Evolutionary conservation across 805 yeast species (phyloP), one percentile per base, ranked within the genome.

Genomic region (Candida sakaeoensis): DNA sequence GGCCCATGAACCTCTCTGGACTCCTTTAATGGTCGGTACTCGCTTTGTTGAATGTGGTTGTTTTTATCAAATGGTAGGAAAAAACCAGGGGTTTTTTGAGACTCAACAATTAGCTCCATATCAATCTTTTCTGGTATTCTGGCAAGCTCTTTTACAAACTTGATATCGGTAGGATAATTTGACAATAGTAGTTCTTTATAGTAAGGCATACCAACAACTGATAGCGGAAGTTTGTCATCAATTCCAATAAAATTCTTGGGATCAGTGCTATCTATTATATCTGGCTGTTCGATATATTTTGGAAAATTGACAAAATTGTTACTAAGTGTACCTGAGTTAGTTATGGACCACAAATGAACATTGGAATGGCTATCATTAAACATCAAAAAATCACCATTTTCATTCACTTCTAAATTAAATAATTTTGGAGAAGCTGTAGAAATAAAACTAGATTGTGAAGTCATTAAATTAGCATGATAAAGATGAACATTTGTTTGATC

Each of bases 121-220:
- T 80, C 84, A 17, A 80, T 69, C 9, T 62, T 61, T 9, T 61
- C 60, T 0, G 89, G 80, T 4, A 84, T 63, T 41, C 79, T 77
- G 1, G 95, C 87, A 2, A 66, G 56, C 47, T 77, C 78, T 63
- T 42, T 74, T 35, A 75, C 72, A 54, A 85, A 87, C 5, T 77
- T 67, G 44, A 72, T 58, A 29, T 82, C 80, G 1, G 71, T 54
- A 0, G 91, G 84, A 88, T 90, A 91, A 10, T 86, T 82, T 0
- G 96, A 88, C 7, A 90, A 66, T 13, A 93, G 70, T 40, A 74
- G 74, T 30, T 83, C 85, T 40, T 79, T 79, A 58, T 88, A 93
- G 51, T 81, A 87, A 0, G 99, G 98, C 76, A 93, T 65, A 8
- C 96, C 97, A 2, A 93, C 68, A 1, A 78, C 55, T 35, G 80